phyloP scores from a whole-genome alignment of 768 basidiomycete genomes.

The Amanita muscaria region DNA sequence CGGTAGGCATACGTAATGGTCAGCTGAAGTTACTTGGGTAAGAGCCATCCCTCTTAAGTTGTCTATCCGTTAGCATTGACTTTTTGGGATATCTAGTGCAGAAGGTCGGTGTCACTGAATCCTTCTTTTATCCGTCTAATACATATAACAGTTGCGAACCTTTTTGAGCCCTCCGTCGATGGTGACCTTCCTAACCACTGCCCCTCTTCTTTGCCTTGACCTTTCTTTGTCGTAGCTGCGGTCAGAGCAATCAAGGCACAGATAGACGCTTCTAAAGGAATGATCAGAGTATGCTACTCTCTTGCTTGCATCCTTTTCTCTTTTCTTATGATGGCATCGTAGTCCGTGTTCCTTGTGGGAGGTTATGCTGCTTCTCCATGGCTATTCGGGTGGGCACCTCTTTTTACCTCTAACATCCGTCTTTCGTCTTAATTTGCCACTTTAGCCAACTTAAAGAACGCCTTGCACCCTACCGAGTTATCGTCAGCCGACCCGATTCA shows the following conservation, averaged over 20 bases:
- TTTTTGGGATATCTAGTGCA: slow-evolving; percentile 17
- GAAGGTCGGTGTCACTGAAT: too few relatives aligned
- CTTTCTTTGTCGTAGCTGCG: slow-evolving; percentile 36
- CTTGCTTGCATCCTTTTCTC: slow-evolving; percentile 2
- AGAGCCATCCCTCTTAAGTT: slow-evolving; percentile 13
- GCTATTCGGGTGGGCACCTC: slow-evolving; percentile 43
- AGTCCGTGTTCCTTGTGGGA: slow-evolving; percentile 81
- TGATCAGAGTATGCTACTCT: slow-evolving; percentile 45
- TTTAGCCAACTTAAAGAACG: slow-evolving; percentile 59
- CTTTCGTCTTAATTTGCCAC: neutral
- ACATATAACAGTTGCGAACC: slow-evolving; percentile 44
- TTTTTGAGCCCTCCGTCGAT: slow-evolving; percentile 75
- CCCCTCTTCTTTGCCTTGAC: neutral
- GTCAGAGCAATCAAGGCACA: slow-evolving; percentile 60
- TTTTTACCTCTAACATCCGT: neutral
- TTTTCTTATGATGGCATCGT: neutral
- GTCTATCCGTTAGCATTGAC: neutral
- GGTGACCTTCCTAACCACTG: slow-evolving; percentile 19
- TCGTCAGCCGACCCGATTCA: slow-evolving; percentile 68
- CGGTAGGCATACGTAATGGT: slow-evolving; percentile 64
- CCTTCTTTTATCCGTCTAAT: slow-evolving; percentile 18
- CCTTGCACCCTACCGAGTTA: slow-evolving; percentile 43
- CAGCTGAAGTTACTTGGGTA: slow-evolving; percentile 67
- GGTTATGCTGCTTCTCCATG: slow-evolving; percentile 80
- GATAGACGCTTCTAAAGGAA: slow-evolving; percentile 57